Evolutionary conservation across 2,329 filamentous ascomycete genomes (phyloP), one percentile per base, ranked within the genome.

Genomic region (Penicillium griseofulvum): DNA sequence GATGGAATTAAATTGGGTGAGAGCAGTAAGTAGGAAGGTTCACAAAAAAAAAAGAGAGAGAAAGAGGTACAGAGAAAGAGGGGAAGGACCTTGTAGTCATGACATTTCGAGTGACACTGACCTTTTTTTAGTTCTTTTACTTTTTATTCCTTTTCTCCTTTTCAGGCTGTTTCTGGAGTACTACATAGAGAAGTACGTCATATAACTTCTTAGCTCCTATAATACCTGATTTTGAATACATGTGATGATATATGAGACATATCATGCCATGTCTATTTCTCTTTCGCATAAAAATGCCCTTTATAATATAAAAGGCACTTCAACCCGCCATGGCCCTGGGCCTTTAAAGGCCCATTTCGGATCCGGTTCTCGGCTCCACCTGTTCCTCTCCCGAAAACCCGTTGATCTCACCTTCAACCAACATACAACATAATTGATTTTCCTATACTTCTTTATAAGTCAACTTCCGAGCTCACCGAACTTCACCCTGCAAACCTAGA

Each of bases 11-110:
- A 28, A 47, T 24, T 24, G 16, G 33, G n/a, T n/a, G n/a, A 33
- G 37, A 33, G 46, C 26, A 44, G 37, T 37, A 46, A 45, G 51
- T 28, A 43, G n/a, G 46, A 53, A 39, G 4, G 4, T 71, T 45
- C 11, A 60, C 24, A 28, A 50, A 45, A 55, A 49, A 59, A 31
- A 12, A 11, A 12, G 29, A 12, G 5, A 31, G 12, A 6, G 11
- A 31, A 12, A 31, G 12, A 31, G 11, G 28, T 29, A 11, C 28
- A 49, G 36, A 50, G 51, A 56, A 49, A 61, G 38, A 49, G 39
- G 39, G 44, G 42, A 31, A 44, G 42, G 41, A 29, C 8, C 31
- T 46, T 51, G 49, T 54, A 47, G 52, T 46, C 52, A 46, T 51
- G 52, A 57, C 44, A 43, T 34, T 28, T 16, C 16, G 31, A 38